Evolutionary conservation across 1,284 basidiomycete genomes (phyloP).

Genomic region (Papiliotrema laurentii): DNA sequence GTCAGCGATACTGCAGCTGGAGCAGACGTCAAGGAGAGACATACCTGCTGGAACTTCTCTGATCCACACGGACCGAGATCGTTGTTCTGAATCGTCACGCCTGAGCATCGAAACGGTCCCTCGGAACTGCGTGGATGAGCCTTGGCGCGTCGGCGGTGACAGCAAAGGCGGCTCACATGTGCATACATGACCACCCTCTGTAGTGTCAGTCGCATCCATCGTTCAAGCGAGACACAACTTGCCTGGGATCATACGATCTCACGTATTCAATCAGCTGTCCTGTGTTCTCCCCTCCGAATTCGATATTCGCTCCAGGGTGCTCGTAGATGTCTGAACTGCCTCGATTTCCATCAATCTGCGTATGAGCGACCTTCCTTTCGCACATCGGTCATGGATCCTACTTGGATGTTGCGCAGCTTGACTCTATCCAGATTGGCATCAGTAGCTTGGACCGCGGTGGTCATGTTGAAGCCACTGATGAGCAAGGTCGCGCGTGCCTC

Average conservation of each 20-base stretch:
- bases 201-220: not conserved
- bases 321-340: constrained; percentile 29
- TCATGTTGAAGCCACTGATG: constrained; percentile 56
- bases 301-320: constrained; percentile 40
- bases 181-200: constrained; percentile 40
- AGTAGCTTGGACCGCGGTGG: constrained; percentile 64
- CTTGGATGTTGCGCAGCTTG: constrained; percentile 66
- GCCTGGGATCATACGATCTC: constrained; percentile 37
- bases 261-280: constrained; percentile 42
- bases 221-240: not conserved
- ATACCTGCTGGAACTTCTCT: constrained; percentile 32
- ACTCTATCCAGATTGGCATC: constrained; percentile 58
- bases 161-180: constrained; percentile 28
- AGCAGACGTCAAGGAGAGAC: constrained; percentile 1
- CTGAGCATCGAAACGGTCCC: constrained; percentile 61
- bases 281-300: constrained; percentile 44
- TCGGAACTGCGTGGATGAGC: constrained; percentile 48
- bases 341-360: constrained; percentile 46
- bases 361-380: not conserved
- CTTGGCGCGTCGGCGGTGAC: not conserved
- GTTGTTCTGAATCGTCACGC: constrained; percentile 66
- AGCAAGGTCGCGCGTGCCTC: constrained; percentile 55
- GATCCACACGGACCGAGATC: constrained; percentile 57
- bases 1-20: not conserved
- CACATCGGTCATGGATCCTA: constrained; percentile 28